Percentiles rank a stretch among this genome's conserved stretches.
phyloP scores from a whole-genome alignment of 768 basidiomycete species.

The Galerina marginata region DNA sequence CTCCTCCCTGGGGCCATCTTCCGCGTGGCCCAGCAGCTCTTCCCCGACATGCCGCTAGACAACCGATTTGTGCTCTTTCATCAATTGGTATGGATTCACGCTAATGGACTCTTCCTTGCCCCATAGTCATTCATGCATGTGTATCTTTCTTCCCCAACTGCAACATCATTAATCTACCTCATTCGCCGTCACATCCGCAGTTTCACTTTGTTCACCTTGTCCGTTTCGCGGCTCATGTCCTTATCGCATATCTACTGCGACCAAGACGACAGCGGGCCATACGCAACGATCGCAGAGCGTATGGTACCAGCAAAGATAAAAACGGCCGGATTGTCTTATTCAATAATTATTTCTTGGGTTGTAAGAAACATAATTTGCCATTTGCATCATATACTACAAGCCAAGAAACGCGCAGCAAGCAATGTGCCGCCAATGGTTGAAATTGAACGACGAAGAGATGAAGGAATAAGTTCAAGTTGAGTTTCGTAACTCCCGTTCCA shows the following conservation, averaged over 20 bases:
- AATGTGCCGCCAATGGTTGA: no score
- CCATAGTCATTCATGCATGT: conserved; percentile 67
- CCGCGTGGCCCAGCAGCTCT: conserved; percentile 42
- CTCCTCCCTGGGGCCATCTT: conserved; percentile 60
- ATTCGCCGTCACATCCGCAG: conserved; percentile 4
- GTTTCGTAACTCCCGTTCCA: no score
- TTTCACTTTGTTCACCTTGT: background rate
- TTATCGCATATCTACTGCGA: conserved; percentile 83
- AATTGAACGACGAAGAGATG: no score
- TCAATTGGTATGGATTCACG: background rate
- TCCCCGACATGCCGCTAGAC: conserved; percentile 44
- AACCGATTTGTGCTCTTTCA: conserved; percentile 51
- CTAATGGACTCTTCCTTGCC: conserved; percentile 2
- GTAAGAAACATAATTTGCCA: background rate
- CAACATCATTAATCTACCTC: background rate
- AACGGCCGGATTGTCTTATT: conserved; percentile 57
- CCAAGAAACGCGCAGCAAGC: no score
- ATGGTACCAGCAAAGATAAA: conserved; percentile 64
- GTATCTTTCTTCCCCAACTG: background rate
- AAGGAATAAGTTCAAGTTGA: no score
- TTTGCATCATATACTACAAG: background rate
- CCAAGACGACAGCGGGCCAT: conserved; percentile 62
- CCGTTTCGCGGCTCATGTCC: conserved; percentile 72
- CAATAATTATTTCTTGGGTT: conserved; percentile 1
- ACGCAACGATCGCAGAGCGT: conserved; percentile 51